Evolutionary conservation across 2,329 filamentous ascomycete species (phyloP), one percentile per base, ranked within the genome.

Genomic region (Penicillium paneum): DNA sequence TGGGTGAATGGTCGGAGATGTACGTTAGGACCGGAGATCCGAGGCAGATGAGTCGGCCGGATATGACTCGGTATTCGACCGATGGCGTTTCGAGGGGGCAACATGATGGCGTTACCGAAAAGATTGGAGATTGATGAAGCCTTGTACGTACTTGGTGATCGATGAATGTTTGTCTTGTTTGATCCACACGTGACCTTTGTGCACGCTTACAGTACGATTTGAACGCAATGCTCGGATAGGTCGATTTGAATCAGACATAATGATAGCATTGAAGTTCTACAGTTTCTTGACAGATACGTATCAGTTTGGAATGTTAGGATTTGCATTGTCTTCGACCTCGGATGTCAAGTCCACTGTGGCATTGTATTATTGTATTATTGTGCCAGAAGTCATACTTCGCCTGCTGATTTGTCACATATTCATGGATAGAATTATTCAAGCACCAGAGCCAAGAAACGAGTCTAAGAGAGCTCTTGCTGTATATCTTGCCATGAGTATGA

Each of bases 1-100:
- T 82, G 79, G 15, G 84, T 85, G 71, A 88, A 87, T 34, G 76
- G 77, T 42, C 83, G 81, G 21, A 65, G 62, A 35, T 64, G 62
- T 34, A 64, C 62, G 31, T 53, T 56, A 24, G 55, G 39, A 38
- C 43, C 49, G 41, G 55, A 47, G 7, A 47, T 53, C 58, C 70
- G 71, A 3, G 71, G 73, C 15, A 73, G 69, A 17, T 71, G 66
- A 24, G 74, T 61, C 28, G 71, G 73, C 35, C 73, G 72, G n/a
- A 63, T 52, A 35, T 70, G 62, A 54, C 64, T 62, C 44, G 71
- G 66, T 75, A 78, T 75, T 65, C 76, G 74, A 56, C 72, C 64
- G 34, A 71, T 54, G 41, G 66, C 61, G 32, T 68, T 54, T 36
- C 71, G 71, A 54, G 69, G 70, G 28, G 64, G 64, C 24, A 74